Conservation (phyloP, 208 protist species). For the Leishmania mexicana region DNA sequence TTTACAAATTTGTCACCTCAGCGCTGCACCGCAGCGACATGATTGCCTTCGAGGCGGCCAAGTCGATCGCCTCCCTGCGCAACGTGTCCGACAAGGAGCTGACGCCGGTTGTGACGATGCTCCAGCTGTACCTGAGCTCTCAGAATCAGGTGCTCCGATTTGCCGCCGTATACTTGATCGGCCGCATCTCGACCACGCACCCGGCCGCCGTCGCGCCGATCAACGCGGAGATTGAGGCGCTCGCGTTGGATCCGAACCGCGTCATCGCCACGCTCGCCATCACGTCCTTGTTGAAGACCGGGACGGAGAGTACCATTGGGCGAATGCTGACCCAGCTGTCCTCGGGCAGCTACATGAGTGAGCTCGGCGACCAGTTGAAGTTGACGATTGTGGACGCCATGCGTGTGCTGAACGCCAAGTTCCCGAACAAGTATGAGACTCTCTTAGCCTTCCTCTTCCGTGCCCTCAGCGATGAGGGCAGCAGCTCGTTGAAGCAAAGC, state of each 20-base stretch:
- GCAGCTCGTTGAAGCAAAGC: slow-evolving; percentile 94
- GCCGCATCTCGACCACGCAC: slow-evolving; percentile 81
- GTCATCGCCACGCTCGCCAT: slow-evolving; percentile 98
- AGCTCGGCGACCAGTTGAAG: slow-evolving; percentile 98
- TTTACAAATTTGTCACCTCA: slow-evolving; percentile 93
- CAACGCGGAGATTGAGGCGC: slow-evolving; percentile 96
- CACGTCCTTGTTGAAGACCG: slow-evolving; percentile 98
- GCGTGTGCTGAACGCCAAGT: slow-evolving; percentile 94
- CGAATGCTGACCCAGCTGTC: slow-evolving; percentile 97
- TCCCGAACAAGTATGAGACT: slow-evolving; percentile 90
- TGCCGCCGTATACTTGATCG: slow-evolving; percentile 95
- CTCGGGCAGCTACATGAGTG: slow-evolving; percentile 85
- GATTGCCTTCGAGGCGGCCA: slow-evolving; percentile 97
- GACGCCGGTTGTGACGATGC: slow-evolving; percentile 90
- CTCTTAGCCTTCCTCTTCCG: slow-evolving; percentile 94
- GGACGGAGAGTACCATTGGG: slow-evolving; percentile 95
- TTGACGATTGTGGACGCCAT: slow-evolving; percentile 98
- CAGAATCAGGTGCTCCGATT: slow-evolving; percentile 94
- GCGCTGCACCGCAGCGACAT: slow-evolving; percentile 95
- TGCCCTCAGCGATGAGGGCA: slow-evolving; percentile 87
- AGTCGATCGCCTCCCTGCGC: slow-evolving; percentile 94
- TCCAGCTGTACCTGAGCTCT: slow-evolving; percentile 95
- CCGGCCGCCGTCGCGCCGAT: slow-evolving; percentile 90
- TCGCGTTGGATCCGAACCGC: slow-evolving; percentile 96
- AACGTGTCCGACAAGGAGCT: slow-evolving; percentile 91